These are phyloP conservation scores for Sporodiniella umbellata DNA, from an alignment of 371 early-diverging fungal species.

Conservation along the genomic window DNA sequence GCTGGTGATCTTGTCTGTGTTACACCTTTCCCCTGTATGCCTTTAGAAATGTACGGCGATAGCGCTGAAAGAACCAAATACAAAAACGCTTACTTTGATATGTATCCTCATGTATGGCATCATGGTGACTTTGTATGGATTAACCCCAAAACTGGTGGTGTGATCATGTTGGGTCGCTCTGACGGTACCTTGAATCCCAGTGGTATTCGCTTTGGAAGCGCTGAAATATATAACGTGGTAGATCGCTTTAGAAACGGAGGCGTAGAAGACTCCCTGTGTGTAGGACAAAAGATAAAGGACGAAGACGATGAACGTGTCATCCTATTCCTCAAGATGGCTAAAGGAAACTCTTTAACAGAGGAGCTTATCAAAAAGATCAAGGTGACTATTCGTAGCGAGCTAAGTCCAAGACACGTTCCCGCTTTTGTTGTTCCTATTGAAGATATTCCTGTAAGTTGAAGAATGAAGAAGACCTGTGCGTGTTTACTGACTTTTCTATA, in stretches of 20 bases:
- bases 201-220: conserved; percentile 94
- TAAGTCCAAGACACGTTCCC: conserved; percentile 94
- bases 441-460: conserved; percentile 80
- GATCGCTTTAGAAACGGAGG: conserved; percentile 58
- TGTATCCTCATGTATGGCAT: conserved; percentile 85
- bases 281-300: conserved; percentile 78
- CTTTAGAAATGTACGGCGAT: conserved; percentile 88
- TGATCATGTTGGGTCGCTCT: conserved; percentile 92
- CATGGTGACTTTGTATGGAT: conserved; percentile 94
- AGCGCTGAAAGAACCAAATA: conserved; percentile 76
- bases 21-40: conserved; percentile 95
- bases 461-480: background rate
- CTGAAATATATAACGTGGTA: conserved; percentile 91
- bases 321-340: conserved; percentile 81
- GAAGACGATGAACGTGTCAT: conserved; percentile 90
- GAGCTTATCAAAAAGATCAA: conserved; percentile 60
- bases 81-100: conserved; percentile 84
- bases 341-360: conserved; percentile 31
- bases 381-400: conserved; percentile 73
- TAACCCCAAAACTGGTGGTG: conserved; percentile 84
- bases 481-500: conserved; percentile 16
- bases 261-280: conserved; percentile 50
- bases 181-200: conserved; percentile 96
- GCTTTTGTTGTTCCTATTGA: conserved; percentile 76
- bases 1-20: conserved; percentile 93